Evolutionary conservation across 2,329 filamentous ascomycete genomes (phyloP).

Genomic region (Ilyonectria robusta): DNA sequence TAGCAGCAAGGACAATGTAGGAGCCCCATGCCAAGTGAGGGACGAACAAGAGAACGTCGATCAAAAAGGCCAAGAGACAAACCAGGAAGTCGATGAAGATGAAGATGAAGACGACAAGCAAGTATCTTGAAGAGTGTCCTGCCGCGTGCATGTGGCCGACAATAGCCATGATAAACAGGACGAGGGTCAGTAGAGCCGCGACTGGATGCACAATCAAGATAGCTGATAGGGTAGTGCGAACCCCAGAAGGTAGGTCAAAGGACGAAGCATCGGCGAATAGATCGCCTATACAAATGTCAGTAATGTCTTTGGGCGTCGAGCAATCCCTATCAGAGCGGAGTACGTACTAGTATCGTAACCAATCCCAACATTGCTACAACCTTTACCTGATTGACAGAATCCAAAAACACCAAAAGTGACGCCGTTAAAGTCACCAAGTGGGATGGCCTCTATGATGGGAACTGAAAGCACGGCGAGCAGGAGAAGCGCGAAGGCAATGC

Average conservation of each 20-base stretch:
- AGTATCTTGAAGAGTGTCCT: conserved; percentile 90
- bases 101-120: conserved; percentile 88
- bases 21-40: conserved; percentile 95
- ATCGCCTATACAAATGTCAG: conserved; percentile 40
- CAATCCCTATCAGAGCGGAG: not conserved
- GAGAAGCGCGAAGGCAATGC: conserved; percentile 87
- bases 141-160: conserved; percentile 89
- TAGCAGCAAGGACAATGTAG: conserved; percentile 91
- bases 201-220: conserved; percentile 95
- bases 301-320: conserved; percentile 9
- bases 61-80: conserved; percentile 87
- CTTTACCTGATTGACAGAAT: conserved; percentile 74
- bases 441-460: conserved; percentile 88
- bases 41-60: conserved; percentile 95
- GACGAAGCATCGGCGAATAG: conserved; percentile 50
- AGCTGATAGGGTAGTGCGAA: conserved; percentile 79
- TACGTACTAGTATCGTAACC: conserved; percentile 88
- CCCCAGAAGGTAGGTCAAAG: conserved; percentile 70
- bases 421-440: conserved; percentile 82
- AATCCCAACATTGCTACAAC: conserved; percentile 82
- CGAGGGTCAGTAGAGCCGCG: conserved; percentile 86
- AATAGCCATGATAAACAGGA: conserved; percentile 85
- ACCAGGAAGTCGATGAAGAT: conserved; percentile 88
- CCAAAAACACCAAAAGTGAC: conserved; percentile 94
- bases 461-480: conserved; percentile 92